Conservation (phyloP, 306 rosid species). For the Cicer pinnatifidum region DNA sequence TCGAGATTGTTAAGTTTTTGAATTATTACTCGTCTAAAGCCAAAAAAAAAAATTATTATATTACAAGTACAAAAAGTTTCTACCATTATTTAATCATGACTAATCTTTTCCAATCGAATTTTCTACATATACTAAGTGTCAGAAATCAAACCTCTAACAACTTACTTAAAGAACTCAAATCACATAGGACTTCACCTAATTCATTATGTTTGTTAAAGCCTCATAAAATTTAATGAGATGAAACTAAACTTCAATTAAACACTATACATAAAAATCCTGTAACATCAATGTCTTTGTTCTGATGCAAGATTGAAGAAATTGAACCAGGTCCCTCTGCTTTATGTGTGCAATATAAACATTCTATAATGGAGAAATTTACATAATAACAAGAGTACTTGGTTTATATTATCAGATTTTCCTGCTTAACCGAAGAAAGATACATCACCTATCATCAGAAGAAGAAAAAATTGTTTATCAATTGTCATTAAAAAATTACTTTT, state of each 20-base stretch:
- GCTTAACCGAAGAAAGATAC: constrained; percentile 11
- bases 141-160: no score
- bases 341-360: constrained; percentile 36
- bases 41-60: no score
- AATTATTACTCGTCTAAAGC: no score
- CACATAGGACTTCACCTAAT: no score
- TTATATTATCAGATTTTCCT: constrained; percentile 26
- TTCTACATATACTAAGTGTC: no score
- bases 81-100: no score
- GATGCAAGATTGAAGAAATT: constrained; percentile 23
- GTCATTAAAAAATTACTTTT: neutral
- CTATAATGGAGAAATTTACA: constrained; percentile 39
- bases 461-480: neutral
- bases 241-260: constrained; percentile 2
- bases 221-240: neutral
- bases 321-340: constrained; percentile 26
- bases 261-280: neutral
- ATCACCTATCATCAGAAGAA: constrained; percentile 30
- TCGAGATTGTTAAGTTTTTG: no score
- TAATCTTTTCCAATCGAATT: no score
- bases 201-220: no score
- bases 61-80: no score
- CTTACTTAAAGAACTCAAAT: no score
- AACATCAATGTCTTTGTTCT: constrained; percentile 13
- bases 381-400: constrained; percentile 14